Evolutionary conservation across 192 early-diverging fungal genomes (phyloP).

Genomic region (Chytriomyces confervae): DNA sequence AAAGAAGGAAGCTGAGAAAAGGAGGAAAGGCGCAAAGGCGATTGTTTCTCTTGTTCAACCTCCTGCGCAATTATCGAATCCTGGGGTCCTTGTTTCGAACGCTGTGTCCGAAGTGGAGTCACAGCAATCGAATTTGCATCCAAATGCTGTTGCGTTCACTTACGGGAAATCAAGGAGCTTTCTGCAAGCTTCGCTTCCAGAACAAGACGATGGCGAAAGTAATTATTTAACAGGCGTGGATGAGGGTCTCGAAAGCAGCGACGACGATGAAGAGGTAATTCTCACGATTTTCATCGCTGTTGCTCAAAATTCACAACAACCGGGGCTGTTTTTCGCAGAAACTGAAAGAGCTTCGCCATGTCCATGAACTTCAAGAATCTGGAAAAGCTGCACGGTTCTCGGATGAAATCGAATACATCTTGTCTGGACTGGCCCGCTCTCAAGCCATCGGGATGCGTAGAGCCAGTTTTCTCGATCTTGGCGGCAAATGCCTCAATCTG

Average conservation of each 20-base stretch:
- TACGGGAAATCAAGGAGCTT: constrained; percentile 32
- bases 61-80: too few relatives aligned
- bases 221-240: not conserved
- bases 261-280: constrained; percentile 32
- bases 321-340: not conserved
- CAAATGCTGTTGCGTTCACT: not conserved
- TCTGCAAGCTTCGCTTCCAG: constrained; percentile 8
- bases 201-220: not conserved
- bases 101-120: not conserved
- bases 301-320: not conserved
- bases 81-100: too few relatives aligned
- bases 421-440: not conserved
- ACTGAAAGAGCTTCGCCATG: constrained; percentile 21
- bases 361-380: constrained; percentile 31
- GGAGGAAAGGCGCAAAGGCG: not conserved
- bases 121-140: not conserved
- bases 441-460: constrained; percentile 24
- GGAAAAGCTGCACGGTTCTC: constrained; percentile 33
- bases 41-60: not conserved
- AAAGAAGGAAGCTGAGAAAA: not conserved
- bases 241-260: constrained; percentile 25
- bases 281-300: not conserved
- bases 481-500: constrained; percentile 4
- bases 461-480: constrained; percentile 24
- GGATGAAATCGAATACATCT: constrained; percentile 28